Base-by-base conservation (phyloP, 129 eudicot genomes). In the Flaveria linearis region DNA sequence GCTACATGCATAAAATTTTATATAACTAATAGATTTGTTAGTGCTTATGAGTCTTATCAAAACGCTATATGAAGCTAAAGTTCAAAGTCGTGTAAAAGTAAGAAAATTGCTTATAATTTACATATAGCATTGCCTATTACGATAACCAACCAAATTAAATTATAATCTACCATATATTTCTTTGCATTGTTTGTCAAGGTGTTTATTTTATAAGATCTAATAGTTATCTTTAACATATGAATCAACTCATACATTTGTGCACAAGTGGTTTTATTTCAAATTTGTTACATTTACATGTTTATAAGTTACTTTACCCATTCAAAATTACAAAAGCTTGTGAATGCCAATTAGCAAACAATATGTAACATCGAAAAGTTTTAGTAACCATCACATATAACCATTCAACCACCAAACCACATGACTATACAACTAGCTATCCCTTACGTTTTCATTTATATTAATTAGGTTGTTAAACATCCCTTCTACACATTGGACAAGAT, bases 401-500 rank as follows among this genome's bases (percentile, higher is more conserved):
- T 62, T 61, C 20, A 62, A 28, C 68, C 68, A 62, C 68, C 68
- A 30, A 62, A 62, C 17, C 68, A 62, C 45, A 4, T 61, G 67
- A 61, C 67, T 61, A 61, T 25, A 11, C 50, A 8, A 45, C 11
- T 57, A 57, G 26, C 53, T 49, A 70, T 14, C 72, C 30, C 55
- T 9, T 60, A 28, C 65, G 52, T 70, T 46, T 58, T 43, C 39
- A 2, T 58, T 78, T 53, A 9, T 58, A 70, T 17, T 41, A 80
- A 66, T 0, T 30, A 80, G 18, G 64, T 67, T 55, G 70, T 41
- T 66, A 73, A 43, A 80, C 80, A 41, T 89, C 89, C 53, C 50
- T 72, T 84, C 96, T 83, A 79, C 96, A 92, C 9, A 92, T 80
- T 39, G 97, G 97, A 79, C 97, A 91, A 36, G 87, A 84, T 46